A percentile compares a stretch with the other conserved stretches of the same genome.
These are phyloP conservation scores for Corinectria fuckeliana DNA, from an alignment of 2,329 filamentous ascomycete genomes.

Conservation along the genomic window DNA sequence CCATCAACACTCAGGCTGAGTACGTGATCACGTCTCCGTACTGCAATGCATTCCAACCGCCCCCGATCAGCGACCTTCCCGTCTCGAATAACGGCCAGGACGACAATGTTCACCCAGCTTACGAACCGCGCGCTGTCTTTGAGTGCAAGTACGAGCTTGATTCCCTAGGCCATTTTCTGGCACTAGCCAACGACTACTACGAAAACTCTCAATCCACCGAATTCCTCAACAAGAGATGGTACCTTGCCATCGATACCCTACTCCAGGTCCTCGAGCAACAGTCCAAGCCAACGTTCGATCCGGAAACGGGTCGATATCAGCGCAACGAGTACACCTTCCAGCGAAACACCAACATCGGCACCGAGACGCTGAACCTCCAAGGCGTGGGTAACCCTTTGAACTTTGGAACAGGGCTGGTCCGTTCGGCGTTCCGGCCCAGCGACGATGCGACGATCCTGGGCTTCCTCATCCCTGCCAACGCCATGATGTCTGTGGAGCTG, in stretches of 20 bases:
- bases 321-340: conserved; percentile 88
- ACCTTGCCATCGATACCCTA: conserved; percentile 75
- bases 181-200: conserved; percentile 85
- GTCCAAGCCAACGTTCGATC: conserved; percentile 80
- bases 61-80: conserved; percentile 77
- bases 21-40: conserved; percentile 95
- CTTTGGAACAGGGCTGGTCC: conserved; percentile 80
- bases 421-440: conserved; percentile 91
- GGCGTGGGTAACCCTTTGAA: conserved; percentile 94
- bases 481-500: conserved; percentile 93
- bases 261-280: conserved; percentile 79
- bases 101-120: conserved; percentile 84
- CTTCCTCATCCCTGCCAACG: conserved; percentile 94
- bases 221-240: conserved; percentile 82
- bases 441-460: conserved; percentile 95
- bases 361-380: conserved; percentile 83
- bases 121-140: conserved; percentile 85
- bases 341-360: conserved; percentile 78
- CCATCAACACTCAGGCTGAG: conserved; percentile 95
- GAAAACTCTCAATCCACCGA: conserved; percentile 77
- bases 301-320: conserved; percentile 66
- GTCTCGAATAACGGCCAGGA: conserved; percentile 80
- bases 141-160: conserved; percentile 99
- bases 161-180: conserved; percentile 89
- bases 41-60: conserved; percentile 98